Evolutionary conservation across 768 basidiomycete genomes (phyloP).

Genomic region (Lepiota brunneoincarnata): DNA sequence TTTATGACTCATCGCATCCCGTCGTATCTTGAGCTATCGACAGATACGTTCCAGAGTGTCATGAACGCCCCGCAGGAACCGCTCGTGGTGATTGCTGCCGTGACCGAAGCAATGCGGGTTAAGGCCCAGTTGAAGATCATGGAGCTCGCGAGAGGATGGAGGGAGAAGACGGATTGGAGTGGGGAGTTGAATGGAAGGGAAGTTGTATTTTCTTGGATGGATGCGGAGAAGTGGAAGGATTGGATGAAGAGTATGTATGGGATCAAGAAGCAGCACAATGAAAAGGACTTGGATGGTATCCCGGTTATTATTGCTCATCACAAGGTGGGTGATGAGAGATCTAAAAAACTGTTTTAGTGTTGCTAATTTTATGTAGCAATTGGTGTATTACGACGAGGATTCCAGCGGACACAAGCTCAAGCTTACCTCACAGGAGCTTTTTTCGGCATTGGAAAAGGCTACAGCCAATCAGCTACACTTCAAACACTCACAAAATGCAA

Average conservation of each 20-base stretch:
- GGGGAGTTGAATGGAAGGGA: constrained; percentile 43
- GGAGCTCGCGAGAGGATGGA: constrained; percentile 63
- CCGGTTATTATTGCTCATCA: constrained; percentile 80
- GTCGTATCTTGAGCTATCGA: constrained; percentile 67
- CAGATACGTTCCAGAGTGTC: constrained; percentile 77
- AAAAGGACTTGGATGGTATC: constrained; percentile 34
- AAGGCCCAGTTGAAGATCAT: constrained; percentile 45
- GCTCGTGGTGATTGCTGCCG: constrained; percentile 74
- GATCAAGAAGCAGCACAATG: constrained; percentile 31
- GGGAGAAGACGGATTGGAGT: constrained; percentile 37
- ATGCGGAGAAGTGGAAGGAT: constrained; percentile 74
- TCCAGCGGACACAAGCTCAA: constrained; percentile 49
- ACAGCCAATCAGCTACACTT: constrained; percentile 44
- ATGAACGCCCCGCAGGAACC: constrained; percentile 80
- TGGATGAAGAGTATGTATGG: constrained; percentile 96
- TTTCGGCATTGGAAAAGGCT: constrained; percentile 69
- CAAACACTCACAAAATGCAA: constrained; percentile 66
- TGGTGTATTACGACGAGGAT: constrained; percentile 78
- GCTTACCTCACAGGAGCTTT: constrained; percentile 54
- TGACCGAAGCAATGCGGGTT: constrained; percentile 30
- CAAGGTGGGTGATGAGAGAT: constrained; percentile 41
- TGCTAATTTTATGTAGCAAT: constrained; percentile 36
- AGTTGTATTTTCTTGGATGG: constrained; percentile 90
- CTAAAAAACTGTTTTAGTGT: background rate
- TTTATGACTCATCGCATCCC: constrained; percentile 71